phyloP scores from a whole-genome alignment of 305 asterid species.

The Caryopteris hybrid region DNA sequence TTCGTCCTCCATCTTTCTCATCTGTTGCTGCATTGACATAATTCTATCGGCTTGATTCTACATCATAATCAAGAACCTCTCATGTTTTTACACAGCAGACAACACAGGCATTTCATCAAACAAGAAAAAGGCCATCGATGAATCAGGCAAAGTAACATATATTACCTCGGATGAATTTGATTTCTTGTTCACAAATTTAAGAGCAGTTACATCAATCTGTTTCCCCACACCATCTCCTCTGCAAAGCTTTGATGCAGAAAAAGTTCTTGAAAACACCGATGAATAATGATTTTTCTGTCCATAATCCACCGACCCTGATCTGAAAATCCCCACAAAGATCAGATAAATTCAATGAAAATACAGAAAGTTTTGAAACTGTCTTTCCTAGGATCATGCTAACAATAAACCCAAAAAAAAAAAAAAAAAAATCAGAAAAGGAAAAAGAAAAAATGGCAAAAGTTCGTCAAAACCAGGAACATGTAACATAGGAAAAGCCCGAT shows the following conservation, averaged over 20 bases:
- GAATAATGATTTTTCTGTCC: conserved; percentile 42
- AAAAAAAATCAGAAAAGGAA: neutral
- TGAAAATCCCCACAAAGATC: conserved; percentile 23
- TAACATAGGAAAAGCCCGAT: conserved; percentile 31
- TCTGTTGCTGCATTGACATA: conserved; percentile 43
- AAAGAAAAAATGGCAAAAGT: neutral
- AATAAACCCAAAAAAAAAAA: neutral
- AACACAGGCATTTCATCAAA: neutral
- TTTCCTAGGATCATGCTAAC: neutral
- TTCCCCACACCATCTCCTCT: conserved; percentile 61
- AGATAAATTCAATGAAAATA: conserved; percentile 7
- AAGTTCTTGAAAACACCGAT: conserved; percentile 50
- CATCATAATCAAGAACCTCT: neutral
- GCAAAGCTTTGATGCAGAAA: conserved; percentile 70
- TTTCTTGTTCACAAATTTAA: conserved; percentile 40
- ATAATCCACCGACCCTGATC: conserved; percentile 52
- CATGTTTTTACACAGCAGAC: neutral
- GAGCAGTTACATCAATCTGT: conserved; percentile 61
- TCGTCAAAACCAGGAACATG: neutral
- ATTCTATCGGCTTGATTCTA: conserved; percentile 32
- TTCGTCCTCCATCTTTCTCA: conserved; percentile 54
- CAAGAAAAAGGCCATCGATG: neutral
- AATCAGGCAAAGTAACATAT: neutral
- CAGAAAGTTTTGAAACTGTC: neutral
- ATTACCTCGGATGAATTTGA: conserved; percentile 38